Evolutionary conservation across 306 rosid genomes (phyloP).

Genomic region (Canavalia ensiformis): DNA sequence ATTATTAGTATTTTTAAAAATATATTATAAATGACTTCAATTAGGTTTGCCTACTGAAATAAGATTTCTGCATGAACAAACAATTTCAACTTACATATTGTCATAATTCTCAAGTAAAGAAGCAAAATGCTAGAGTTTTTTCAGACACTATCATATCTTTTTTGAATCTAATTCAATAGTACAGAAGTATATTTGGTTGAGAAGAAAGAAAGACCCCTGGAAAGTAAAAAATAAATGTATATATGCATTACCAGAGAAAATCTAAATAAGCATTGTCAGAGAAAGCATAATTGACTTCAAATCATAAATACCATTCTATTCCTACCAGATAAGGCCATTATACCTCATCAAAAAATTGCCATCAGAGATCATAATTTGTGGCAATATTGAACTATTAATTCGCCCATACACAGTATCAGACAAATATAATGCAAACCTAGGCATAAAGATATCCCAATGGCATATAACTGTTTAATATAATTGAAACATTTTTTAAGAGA

Average conservation of each 20-base stretch:
- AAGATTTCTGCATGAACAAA: slow-evolving; percentile 16
- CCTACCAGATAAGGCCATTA: slow-evolving; percentile 2
- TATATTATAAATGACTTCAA: slow-evolving; percentile 10
- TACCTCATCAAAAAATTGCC: background rate
- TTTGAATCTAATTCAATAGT: slow-evolving; percentile 34
- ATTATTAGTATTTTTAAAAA: slow-evolving; percentile 11
- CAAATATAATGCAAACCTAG: background rate
- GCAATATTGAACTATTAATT: slow-evolving; percentile 16
- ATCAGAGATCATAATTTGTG: background rate
- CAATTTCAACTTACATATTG: slow-evolving; percentile 25
- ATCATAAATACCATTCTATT: background rate
- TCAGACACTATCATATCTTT: slow-evolving; percentile 28
- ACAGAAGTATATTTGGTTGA: slow-evolving; percentile 10
- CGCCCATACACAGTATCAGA: slow-evolving; percentile 24
- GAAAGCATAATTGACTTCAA: slow-evolving; percentile 18
- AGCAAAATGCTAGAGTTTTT: slow-evolving; percentile 35
- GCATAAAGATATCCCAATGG: background rate
- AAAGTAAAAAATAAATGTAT: background rate
- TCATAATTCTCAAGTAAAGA: slow-evolving; percentile 40
- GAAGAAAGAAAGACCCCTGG: background rate
- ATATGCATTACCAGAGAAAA: slow-evolving; percentile 8
- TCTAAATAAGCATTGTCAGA: background rate
- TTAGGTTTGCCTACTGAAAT: slow-evolving; percentile 32
- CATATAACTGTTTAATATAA: background rate
- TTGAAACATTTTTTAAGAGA: background rate